Evolutionary conservation across 2,329 filamentous ascomycete species (phyloP), one percentile per base, ranked within the genome.

Genomic region (Pseudocercospora eumusae): DNA sequence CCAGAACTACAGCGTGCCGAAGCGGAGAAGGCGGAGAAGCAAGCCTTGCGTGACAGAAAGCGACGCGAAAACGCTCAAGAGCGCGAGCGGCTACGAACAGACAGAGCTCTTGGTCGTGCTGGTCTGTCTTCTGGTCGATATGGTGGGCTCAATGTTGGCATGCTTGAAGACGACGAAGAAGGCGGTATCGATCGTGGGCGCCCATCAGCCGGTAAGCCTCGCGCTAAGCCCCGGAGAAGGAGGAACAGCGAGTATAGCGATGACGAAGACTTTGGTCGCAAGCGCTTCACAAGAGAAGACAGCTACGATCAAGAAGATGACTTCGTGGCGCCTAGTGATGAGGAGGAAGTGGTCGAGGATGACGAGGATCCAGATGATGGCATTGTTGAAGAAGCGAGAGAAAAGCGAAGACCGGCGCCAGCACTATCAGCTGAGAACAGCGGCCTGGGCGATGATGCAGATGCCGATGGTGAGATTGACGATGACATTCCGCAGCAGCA

Each of bases 241-340:
- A 65, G 71, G 25, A 74, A 79, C 64, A 76, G 76, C 56, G 79
- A 81, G 63, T 82, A 79, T 62, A 89, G 90, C 68, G 90, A 91
- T 64, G 89, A 93, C 70, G 91, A 91, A 8, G 90, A 92, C 69
- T 89, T 91, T 68, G 89, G 90, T 62, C 80, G 87, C 36, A 85
- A 86, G 15, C 82, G 84, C 40, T 84, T 86, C 31, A 80, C 80
- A 50, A 84, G 85, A 57, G 83, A 88, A 63, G 88, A 93, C 66
- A 88, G 91, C 68, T 93, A 93, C 72, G 90, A 93, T 65, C 83
- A 88, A 72, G 89, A 89, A 33, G 90, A 93, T 71, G 90, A 88
- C 61, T 93, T 93, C 73, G 84, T 93, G 60, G 90, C 88, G 3
- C 82, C 82, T 3, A 92, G 88, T 69, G 90, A 92, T 67, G 89